Percentiles rank a stretch among this genome's conserved stretches.
phyloP scores from a whole-genome alignment of 257 asterid genomes.

The Phtheirospermum japonicum region DNA sequence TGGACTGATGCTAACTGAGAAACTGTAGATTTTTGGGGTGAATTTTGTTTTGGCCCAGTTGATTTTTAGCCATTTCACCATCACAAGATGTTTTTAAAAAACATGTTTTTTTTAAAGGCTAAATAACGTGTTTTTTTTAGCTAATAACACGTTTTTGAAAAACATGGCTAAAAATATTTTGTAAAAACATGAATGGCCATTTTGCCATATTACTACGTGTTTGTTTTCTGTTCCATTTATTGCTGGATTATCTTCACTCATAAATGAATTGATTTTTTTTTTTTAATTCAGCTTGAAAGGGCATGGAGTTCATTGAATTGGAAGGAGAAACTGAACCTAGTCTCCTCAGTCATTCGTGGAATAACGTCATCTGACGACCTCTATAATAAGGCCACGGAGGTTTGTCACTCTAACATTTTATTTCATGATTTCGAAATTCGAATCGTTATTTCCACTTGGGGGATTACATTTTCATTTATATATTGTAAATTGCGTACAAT shows the following conservation, averaged over 20 bases:
- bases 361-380: conserved; percentile 57
- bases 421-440: background rate
- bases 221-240: background rate
- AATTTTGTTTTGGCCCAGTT: background rate
- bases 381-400: conserved; percentile 49
- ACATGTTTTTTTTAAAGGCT: background rate
- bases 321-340: conserved; percentile 73
- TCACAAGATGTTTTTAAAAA: too few relatives aligned
- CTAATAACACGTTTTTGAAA: too few relatives aligned
- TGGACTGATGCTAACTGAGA: conserved; percentile 11
- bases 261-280: conserved; percentile 8
- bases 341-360: conserved; percentile 57
- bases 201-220: background rate
- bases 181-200: background rate
- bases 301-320: conserved; percentile 80
- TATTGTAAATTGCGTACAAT: background rate
- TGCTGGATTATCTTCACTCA: conserved; percentile 19
- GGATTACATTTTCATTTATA: background rate
- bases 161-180: background rate
- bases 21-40: background rate
- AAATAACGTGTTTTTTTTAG: too few relatives aligned
- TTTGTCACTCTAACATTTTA: conserved; percentile 26
- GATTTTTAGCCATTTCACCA: too few relatives aligned
- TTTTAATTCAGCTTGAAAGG: conserved; percentile 74
- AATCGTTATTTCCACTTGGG: background rate